These are phyloP conservation scores for Termitomyces sp. DNA, from an alignment of 768 basidiomycete genomes.

Conservation along the genomic window DNA sequence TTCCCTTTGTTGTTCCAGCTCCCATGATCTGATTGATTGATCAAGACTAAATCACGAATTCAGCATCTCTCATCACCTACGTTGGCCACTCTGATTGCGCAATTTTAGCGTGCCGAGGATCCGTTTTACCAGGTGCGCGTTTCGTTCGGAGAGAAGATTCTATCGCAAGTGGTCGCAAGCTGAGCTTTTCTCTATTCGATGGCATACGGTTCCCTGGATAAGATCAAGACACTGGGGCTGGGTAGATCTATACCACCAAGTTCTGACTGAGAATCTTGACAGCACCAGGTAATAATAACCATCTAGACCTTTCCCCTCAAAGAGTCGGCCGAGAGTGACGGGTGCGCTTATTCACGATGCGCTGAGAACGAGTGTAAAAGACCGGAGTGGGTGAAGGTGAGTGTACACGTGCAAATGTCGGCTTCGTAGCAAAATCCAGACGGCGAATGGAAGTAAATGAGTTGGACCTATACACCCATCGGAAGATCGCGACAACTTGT, in stretches of 20 bases:
- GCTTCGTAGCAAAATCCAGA: neutral
- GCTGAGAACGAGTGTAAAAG: neutral
- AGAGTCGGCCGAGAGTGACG: slow-evolving; percentile 6
- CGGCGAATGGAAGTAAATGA: neutral
- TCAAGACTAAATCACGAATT: neutral
- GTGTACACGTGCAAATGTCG: neutral
- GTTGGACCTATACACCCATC: neutral
- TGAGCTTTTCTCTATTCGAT: neutral
- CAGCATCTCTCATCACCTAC: neutral
- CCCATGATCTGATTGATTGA: slow-evolving; percentile 1
- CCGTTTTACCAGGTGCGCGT: slow-evolving; percentile 5
- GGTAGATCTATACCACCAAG: too few relatives aligned
- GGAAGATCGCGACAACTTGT: neutral
- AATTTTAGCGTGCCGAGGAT: slow-evolving; percentile 11
- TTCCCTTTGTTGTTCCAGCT: neutral
- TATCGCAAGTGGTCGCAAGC: neutral
- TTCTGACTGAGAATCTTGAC: slow-evolving; percentile 3
- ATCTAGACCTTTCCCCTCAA: neutral
- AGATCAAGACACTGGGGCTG: neutral
- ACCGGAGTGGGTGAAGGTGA: too few relatives aligned
- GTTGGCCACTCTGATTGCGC: neutral
- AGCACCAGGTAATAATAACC: neutral
- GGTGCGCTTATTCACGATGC: slow-evolving; percentile 3
- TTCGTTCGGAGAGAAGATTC: slow-evolving; percentile 4
- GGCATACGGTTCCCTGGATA: slow-evolving; percentile 1